phyloP scores from a whole-genome alignment of 805 yeast genomes.

The Wickerhamiella occidentalis region DNA sequence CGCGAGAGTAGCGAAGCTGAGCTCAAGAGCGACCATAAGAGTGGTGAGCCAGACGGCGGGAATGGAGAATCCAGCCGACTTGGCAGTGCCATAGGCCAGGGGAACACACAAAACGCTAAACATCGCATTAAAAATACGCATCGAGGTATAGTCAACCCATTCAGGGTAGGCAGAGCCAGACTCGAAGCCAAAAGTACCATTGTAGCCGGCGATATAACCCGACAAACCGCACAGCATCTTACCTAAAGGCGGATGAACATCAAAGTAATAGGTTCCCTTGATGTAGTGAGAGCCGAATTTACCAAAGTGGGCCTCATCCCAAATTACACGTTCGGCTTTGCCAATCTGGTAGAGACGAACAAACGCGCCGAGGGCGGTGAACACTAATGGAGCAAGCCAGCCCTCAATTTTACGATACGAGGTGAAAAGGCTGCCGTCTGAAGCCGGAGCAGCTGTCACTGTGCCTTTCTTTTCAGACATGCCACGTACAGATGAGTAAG shows the following conservation, averaged over 20 bases:
- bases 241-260: conserved; percentile 96
- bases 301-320: conserved; percentile 40
- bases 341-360: conserved; percentile 69
- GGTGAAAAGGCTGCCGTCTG: conserved; percentile 17
- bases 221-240: conserved; percentile 81
- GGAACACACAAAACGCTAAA: conserved; percentile 72
- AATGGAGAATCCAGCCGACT: conserved; percentile 69
- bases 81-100: conserved; percentile 68
- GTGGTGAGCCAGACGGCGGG: conserved; percentile 43
- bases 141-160: conserved; percentile 63
- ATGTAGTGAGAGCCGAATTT: conserved; percentile 45
- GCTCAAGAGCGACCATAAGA: conserved; percentile 64
- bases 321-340: conserved; percentile 59
- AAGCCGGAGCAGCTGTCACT: neutral
- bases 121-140: conserved; percentile 82
- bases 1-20: conserved; percentile 76
- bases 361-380: conserved; percentile 58
- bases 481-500: conserved; percentile 9
- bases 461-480: conserved; percentile 9
- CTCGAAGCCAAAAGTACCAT: conserved; percentile 87
- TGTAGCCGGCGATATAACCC: conserved; percentile 81
- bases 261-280: conserved; percentile 86
- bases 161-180: conserved; percentile 67
- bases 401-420: conserved; percentile 23
- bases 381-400: conserved; percentile 37